A percentile compares a stretch with the other conserved stretches of the same genome.
phyloP scores from a whole-genome alignment of 208 protist species.

The Histomonas meleagridis region DNA sequence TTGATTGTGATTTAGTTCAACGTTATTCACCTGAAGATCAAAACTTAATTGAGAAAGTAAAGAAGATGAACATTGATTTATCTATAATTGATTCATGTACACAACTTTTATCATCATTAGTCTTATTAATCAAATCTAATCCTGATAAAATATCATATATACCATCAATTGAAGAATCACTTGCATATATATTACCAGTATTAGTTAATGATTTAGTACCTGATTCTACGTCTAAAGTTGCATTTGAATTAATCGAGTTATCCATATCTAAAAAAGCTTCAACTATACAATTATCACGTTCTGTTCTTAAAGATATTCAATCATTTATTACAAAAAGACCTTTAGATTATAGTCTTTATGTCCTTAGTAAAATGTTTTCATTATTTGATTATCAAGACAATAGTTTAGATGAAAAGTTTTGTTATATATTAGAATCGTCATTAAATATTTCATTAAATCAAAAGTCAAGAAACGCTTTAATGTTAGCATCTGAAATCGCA shows the following conservation, averaged over 20 bases:
- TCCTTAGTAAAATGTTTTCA: background rate
- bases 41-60: background rate
- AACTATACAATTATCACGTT: background rate
- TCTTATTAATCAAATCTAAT: background rate
- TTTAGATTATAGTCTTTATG: too few relatives aligned
- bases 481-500: background rate
- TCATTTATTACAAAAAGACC: background rate
- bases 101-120: background rate
- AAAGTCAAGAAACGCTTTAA: background rate
- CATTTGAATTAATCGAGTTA: background rate
- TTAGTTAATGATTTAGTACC: background rate
- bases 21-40: background rate
- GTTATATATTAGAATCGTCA: background rate
- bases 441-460: background rate
- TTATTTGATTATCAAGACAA: too few relatives aligned
- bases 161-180: background rate
- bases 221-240: background rate
- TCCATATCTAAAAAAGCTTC: background rate
- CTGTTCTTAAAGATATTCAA: background rate
- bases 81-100: background rate
- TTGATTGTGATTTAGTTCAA: background rate
- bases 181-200: background rate
- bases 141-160: background rate
- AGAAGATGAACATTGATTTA: background rate
- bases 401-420: background rate